These are phyloP conservation scores for Ganoderma boninense DNA, from an alignment of 1,284 basidiomycete species.

Conservation along the genomic window DNA sequence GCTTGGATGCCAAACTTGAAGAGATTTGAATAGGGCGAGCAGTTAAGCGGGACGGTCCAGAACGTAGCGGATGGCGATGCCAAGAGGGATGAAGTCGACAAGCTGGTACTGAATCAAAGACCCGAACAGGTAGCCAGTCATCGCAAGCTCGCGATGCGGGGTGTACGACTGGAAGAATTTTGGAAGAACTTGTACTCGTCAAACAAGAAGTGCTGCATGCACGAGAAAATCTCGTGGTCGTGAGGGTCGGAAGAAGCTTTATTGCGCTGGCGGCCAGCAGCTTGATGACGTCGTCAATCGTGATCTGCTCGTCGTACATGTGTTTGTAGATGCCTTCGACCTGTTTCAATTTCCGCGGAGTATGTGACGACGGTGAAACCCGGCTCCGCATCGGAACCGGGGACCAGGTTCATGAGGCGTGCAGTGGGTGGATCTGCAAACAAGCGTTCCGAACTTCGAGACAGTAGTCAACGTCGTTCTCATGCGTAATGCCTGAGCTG, in stretches of 20 bases:
- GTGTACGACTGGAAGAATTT: too few relatives aligned
- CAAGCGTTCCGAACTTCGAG: conserved; percentile 94
- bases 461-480: conserved; percentile 89
- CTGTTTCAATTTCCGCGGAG: conserved; percentile 87
- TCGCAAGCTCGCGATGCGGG: conserved; percentile 92
- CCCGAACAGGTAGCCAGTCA: conserved; percentile 97
- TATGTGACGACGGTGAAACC: conserved; percentile 93
- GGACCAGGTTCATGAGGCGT: conserved; percentile 96
- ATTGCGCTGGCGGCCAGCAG: conserved; percentile 88
- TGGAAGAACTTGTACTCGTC: conserved; percentile 99
- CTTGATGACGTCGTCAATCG: conserved; percentile 93
- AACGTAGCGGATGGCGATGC: conserved; percentile 97
- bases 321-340: conserved; percentile 97
- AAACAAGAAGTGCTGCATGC: conserved; percentile 99
- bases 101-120: conserved; percentile 95
- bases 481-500: conserved; percentile 71
- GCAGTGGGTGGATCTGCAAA: conserved; percentile 95
- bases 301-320: conserved; percentile 96
- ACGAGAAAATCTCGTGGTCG: conserved; percentile 97
- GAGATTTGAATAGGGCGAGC: conserved; percentile 89
- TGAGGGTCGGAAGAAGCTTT: conserved; percentile 85
- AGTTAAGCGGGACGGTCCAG: conserved; percentile 93
- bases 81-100: conserved; percentile 94
- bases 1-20: conserved; percentile 98
- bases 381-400: conserved; percentile 89